A percentile compares a stretch with the other conserved stretches of the same genome.
Evolutionary conservation across 441 rosid genomes (phyloP).

Genomic region (California macrophylla): DNA sequence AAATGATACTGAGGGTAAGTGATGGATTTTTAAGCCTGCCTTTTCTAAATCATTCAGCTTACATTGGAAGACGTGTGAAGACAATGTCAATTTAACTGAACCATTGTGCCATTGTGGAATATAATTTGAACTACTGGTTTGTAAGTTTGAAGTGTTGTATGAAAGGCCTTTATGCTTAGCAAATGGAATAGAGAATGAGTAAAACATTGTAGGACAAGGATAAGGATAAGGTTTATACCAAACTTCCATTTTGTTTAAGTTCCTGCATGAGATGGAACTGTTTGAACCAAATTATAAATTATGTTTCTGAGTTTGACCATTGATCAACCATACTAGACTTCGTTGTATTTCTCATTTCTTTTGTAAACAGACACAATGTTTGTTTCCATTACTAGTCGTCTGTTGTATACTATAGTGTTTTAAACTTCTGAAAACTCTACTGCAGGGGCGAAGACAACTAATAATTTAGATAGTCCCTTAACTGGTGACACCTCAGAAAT

Average conservation of each 20-base stretch:
- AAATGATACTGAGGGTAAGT: constrained; percentile 40
- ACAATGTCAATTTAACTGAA: background rate
- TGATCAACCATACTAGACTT: background rate
- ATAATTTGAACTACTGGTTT: background rate
- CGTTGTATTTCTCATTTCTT: background rate
- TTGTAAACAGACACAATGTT: background rate
- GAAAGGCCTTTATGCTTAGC: background rate
- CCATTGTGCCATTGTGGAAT: background rate
- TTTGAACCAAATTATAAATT: background rate
- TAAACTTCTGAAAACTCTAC: constrained; percentile 18
- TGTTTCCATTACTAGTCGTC: background rate
- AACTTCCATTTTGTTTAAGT: background rate
- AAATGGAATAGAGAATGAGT: background rate
- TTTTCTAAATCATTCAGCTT: background rate
- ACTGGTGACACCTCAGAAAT: constrained; percentile 55
- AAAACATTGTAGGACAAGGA: background rate
- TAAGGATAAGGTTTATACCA: background rate
- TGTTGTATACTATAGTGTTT: background rate
- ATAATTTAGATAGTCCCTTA: constrained; percentile 31
- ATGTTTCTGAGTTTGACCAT: background rate
- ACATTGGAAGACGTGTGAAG: background rate
- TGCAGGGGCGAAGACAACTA: constrained; percentile 42
- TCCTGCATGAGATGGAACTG: background rate
- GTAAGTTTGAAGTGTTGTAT: background rate
- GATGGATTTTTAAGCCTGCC: background rate